Conservation (phyloP, 1,284 basidiomycete species). For the Leucoagaricus sp. region DNA sequence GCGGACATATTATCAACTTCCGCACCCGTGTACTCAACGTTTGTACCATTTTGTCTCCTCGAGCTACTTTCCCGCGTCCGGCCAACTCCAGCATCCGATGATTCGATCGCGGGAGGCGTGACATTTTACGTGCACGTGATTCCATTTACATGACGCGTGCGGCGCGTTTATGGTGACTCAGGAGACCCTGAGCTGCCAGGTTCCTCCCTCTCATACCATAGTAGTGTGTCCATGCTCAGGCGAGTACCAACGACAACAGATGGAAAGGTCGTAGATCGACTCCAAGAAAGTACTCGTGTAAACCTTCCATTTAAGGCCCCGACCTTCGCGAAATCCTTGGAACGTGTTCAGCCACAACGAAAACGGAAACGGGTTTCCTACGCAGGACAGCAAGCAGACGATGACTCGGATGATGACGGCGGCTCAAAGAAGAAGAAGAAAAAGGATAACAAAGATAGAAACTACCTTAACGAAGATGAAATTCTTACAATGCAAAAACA, state of each 20-base stretch:
- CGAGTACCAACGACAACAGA: slow-evolving; percentile 70
- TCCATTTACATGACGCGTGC: slow-evolving; percentile 1
- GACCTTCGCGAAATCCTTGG: slow-evolving; percentile 44
- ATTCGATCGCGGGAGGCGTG: too few relatives aligned
- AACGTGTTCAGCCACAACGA: slow-evolving; percentile 65
- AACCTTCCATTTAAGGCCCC: slow-evolving; percentile 85
- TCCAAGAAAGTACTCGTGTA: slow-evolving; percentile 69
- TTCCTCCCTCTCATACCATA: neutral
- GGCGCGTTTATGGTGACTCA: neutral
- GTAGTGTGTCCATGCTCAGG: slow-evolving; percentile 52
- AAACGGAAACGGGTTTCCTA: slow-evolving; percentile 87
- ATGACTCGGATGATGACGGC: slow-evolving; percentile 57
- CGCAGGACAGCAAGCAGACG: slow-evolving; percentile 57
- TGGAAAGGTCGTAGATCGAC: slow-evolving; percentile 62
- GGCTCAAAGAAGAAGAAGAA: slow-evolving; percentile 51
- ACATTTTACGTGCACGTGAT: slow-evolving; percentile 1
- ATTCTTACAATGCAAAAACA: slow-evolving; percentile 64
- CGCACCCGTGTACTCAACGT: too few relatives aligned
- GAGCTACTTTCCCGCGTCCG: too few relatives aligned
- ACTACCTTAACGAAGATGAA: slow-evolving; percentile 57
- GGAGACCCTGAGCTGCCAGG: neutral
- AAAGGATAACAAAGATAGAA: slow-evolving; percentile 59
- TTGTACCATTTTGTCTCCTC: too few relatives aligned
- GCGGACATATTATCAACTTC: too few relatives aligned
- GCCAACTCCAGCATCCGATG: too few relatives aligned